Conservation (phyloP, 1,139 yeast species). For the Taiozyma sp. region DNA sequence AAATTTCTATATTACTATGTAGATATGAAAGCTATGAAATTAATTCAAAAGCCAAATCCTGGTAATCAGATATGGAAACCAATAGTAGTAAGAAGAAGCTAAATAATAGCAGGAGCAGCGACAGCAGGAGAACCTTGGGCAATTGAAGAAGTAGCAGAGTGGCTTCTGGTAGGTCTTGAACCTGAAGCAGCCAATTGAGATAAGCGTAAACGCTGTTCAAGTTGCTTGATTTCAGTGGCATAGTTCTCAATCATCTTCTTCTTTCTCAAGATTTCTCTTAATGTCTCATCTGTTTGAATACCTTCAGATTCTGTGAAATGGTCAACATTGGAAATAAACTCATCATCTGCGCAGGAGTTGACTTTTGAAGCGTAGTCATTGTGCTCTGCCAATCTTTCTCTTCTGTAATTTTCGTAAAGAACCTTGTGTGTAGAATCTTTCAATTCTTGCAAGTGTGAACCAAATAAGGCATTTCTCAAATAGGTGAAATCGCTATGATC, state of each 20-base stretch:
- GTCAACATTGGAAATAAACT: constrained; percentile 1
- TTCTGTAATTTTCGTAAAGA: constrained; percentile 67
- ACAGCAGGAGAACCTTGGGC: not conserved
- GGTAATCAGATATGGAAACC: too few relatives aligned
- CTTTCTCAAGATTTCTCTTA: constrained; percentile 17
- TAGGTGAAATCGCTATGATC: constrained; percentile 57
- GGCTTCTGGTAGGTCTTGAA: not conserved
- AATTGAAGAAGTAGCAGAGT: not conserved
- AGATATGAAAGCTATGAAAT: not conserved
- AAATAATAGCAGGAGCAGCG: not conserved
- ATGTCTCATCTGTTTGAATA: constrained; percentile 8
- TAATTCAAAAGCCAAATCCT: too few relatives aligned
- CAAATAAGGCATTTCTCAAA: constrained; percentile 60
- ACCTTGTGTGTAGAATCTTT: constrained; percentile 64
- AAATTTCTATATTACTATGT: not conserved
- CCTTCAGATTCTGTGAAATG: constrained; percentile 1
- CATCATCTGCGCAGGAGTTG: constrained; percentile 3
- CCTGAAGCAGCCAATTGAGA: not conserved
- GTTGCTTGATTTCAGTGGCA: constrained; percentile 14
- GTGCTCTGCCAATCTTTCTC: constrained; percentile 44
- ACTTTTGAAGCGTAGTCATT: constrained; percentile 3
- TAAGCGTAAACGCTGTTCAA: constrained; percentile 13
- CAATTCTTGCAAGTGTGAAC: constrained; percentile 74
- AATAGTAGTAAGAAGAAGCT: not conserved
- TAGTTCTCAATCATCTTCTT: constrained; percentile 15